phyloP scores from a whole-genome alignment of 192 early-diverging fungal genomes.

The Linnemannia elongata region DNA sequence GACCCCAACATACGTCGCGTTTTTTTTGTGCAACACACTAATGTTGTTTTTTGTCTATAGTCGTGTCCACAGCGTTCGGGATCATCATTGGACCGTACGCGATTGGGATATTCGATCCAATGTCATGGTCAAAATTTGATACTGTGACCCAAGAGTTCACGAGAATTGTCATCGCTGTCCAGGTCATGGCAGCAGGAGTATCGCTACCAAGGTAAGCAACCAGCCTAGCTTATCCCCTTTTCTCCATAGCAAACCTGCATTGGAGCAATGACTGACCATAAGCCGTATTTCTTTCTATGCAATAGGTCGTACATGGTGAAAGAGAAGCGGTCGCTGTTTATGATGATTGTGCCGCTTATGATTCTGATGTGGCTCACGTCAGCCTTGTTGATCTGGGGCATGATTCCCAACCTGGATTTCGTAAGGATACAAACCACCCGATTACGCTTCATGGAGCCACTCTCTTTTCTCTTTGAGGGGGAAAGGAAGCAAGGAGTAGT shows the following conservation, averaged over 20 bases:
- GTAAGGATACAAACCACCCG: constrained; percentile 44
- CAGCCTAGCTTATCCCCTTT: not conserved
- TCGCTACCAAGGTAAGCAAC: constrained; percentile 66
- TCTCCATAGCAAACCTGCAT: not conserved
- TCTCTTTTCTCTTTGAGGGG: not conserved
- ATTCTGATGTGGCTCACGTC: constrained; percentile 84
- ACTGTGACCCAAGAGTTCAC: constrained; percentile 75
- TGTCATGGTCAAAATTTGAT: constrained; percentile 52
- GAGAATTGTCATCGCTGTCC: constrained; percentile 83
- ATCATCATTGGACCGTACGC: constrained; percentile 82
- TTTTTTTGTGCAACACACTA: not conserved
- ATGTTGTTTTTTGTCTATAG: constrained; percentile 15
- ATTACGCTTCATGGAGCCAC: not conserved
- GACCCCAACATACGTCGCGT: not conserved
- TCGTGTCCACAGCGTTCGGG: constrained; percentile 85
- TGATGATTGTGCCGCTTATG: constrained; percentile 88
- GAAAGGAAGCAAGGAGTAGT: not conserved
- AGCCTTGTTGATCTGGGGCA: constrained; percentile 69
- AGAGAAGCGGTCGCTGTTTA: constrained; percentile 71
- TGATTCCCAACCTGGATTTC: constrained; percentile 64
- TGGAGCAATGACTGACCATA: not conserved
- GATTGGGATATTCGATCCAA: constrained; percentile 75
- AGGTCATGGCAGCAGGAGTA: constrained; percentile 89
- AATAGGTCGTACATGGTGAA: constrained; percentile 74
- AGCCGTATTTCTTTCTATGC: not conserved